Percentiles rank a stretch among this genome's conserved stretches.
phyloP scores from a whole-genome alignment of 1,284 basidiomycete genomes.

The Gomphus bonarii region DNA sequence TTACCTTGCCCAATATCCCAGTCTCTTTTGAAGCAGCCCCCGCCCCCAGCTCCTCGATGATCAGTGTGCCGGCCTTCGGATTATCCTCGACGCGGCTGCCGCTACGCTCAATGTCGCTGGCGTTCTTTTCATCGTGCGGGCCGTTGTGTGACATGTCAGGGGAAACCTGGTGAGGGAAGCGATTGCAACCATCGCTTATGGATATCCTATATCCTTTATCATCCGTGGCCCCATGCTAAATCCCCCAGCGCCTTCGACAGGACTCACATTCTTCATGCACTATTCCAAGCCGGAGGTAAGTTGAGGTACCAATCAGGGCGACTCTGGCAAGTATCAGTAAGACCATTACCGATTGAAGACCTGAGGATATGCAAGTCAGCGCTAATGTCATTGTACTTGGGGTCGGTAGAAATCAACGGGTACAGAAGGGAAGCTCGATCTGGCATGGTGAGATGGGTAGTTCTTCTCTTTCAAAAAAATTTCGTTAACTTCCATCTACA shows the following conservation, averaged over 20 bases:
- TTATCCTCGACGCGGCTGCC: neutral
- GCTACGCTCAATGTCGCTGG: neutral
- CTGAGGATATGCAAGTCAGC: conserved; percentile 5
- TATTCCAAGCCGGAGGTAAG: conserved; percentile 35
- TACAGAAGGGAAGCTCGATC: conserved; percentile 43
- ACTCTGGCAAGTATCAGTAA: conserved; percentile 21
- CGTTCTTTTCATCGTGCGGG: neutral
- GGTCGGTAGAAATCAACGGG: conserved; percentile 39
- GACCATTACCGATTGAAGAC: neutral
- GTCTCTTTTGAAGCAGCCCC: conserved; percentile 1
- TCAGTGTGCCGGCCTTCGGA: neutral
- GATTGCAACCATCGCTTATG: neutral
- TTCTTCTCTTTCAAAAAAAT: neutral
- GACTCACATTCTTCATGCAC: conserved; percentile 20
- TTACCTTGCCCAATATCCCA: conserved; percentile 4
- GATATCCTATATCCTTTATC: too few relatives aligned
- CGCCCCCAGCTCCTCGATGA: conserved; percentile 4
- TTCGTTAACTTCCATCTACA: neutral
- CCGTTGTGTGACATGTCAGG: neutral
- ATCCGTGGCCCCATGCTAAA: neutral
- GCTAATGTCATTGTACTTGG: conserved; percentile 29
- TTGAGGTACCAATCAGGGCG: conserved; percentile 51
- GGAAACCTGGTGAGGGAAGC: neutral
- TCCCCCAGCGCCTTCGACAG: neutral
- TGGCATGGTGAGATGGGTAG: conserved; percentile 36